Evolutionary conservation across 192 early-diverging fungal genomes (phyloP).

Genomic region (Phlyctochytrium planicorne): DNA sequence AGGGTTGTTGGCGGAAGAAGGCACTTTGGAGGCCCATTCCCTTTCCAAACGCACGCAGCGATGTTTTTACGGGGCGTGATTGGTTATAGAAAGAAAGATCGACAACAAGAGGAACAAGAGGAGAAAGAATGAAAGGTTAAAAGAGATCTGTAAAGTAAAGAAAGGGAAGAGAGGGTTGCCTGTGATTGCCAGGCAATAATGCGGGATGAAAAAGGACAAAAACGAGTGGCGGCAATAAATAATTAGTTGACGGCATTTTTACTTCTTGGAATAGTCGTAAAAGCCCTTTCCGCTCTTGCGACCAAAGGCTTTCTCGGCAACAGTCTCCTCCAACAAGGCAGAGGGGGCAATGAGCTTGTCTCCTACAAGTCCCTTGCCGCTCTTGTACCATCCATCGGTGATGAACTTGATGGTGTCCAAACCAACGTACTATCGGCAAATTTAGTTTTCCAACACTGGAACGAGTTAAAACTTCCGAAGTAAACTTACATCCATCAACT

Average conservation of each 20-base stretch:
- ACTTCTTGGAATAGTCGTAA: constrained; percentile 65
- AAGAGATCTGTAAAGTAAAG: no score
- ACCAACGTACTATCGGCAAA: constrained; percentile 70
- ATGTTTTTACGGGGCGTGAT: no score
- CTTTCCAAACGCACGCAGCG: no score
- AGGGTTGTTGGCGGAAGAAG: no score
- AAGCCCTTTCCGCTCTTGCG: constrained; percentile 87
- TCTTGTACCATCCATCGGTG: constrained; percentile 88
- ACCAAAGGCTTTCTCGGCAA: constrained; percentile 71
- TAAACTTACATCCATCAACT: constrained; percentile 68
- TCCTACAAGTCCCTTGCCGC: constrained; percentile 74
- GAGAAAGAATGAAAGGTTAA: no score
- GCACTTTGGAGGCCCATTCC: no score
- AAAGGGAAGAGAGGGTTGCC: no score
- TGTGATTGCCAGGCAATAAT: no score
- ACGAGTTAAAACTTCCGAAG: neutral
- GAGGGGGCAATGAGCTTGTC: constrained; percentile 71
- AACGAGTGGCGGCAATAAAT: no score
- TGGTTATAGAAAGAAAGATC: no score
- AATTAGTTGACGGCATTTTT: constrained; percentile 1
- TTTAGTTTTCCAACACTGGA: neutral
- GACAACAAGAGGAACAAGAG: no score
- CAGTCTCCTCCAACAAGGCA: constrained; percentile 69
- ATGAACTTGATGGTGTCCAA: constrained; percentile 97
- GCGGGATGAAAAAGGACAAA: no score